Base-by-base conservation (phyloP, 768 basidiomycete genomes). In the Phaffia australis region DNA sequence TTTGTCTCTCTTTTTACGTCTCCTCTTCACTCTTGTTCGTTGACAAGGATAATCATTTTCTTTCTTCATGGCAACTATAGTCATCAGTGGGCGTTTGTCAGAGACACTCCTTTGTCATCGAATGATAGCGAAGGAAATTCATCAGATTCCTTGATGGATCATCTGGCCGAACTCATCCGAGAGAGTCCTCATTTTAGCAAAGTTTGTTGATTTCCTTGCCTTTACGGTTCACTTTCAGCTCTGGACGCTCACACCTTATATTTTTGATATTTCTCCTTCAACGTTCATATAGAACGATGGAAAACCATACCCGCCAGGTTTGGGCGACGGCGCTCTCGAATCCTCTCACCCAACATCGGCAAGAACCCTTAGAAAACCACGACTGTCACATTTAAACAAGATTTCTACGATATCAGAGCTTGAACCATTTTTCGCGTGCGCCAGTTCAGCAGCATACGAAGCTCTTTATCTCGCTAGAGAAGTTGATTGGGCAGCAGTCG, bases 11-110 rank as follows among this genome's bases (percentile, higher is more conserved):
- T 18, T 27, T 15, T 29, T 23, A 9, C 16, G 2, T 35, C 1
- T 66, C 32, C 25, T 11, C 23, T 49, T 42, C 14, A 15, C 42
- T 3, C 35, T 1, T 2, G n/a, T 49, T 7, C 18, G 4, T n/a
- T 60, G 16, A 25, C 21, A 15, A 49, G 56, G 63, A 35, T n/a
- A 6, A 42, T 19, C 19, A 35, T 15, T 3, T 63, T 5, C 9
- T 16, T 18, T 46, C 64, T 27, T 11, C 3, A 6, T 32, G 56
- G 14, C 4, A n/a, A 7, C 11, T 25, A 0, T n/a, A 81, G 80
- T 9, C 88, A 98, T 75, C 92, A 99, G 79, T 99, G 95, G 94
- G 88, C 95, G 72, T 99, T 98, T 75, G 84, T 97, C 52, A 95
- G 92, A 2, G 94, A 99, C 75, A 98, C 94, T 0, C 89, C 93